Conservation (phyloP, 2,329 filamentous ascomycete species). For the Ascomycota sp. region DNA sequence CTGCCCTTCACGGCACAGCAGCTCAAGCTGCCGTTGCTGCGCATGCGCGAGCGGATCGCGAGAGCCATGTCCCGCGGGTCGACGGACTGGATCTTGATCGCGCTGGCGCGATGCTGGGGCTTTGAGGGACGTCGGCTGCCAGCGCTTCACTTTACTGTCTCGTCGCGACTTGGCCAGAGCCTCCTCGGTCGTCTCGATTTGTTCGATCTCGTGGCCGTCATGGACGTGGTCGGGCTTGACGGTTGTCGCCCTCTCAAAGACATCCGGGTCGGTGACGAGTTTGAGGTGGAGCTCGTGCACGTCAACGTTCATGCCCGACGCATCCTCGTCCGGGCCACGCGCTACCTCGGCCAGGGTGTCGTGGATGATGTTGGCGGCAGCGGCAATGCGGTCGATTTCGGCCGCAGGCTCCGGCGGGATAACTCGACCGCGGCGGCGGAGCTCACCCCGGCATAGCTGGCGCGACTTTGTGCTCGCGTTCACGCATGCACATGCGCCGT, state of each 20-base stretch:
- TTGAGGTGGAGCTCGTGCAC: conserved; percentile 32
- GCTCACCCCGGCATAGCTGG: no score
- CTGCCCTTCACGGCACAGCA: conserved; percentile 23
- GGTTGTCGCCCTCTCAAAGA: conserved; percentile 18
- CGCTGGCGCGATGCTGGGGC: conserved; percentile 38
- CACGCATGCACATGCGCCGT: no score
- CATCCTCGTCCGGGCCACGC: conserved; percentile 25
- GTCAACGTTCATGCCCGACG: conserved; percentile 27
- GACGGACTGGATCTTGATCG: conserved; percentile 36
- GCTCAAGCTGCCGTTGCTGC: conserved; percentile 28
- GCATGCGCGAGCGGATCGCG: conserved; percentile 30
- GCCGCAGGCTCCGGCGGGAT: no score
- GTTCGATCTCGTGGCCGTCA: conserved; percentile 23
- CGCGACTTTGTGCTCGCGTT: no score
- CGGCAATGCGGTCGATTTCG: no score
- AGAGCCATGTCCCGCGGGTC: conserved; percentile 21
- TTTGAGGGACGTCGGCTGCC: conserved; percentile 28
- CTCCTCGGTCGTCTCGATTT: conserved; percentile 26
- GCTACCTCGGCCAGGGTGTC: conserved; percentile 8
- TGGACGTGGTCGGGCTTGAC: conserved; percentile 19
- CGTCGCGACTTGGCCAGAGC: conserved; percentile 12
- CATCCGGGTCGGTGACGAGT: conserved; percentile 27
- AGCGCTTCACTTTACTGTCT: conserved; percentile 27
- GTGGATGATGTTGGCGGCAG: no score
- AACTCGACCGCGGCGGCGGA: no score